These are phyloP conservation scores for Hemileccinum hortonii DNA, from an alignment of 1,284 basidiomycete genomes.

Conservation along the genomic window DNA sequence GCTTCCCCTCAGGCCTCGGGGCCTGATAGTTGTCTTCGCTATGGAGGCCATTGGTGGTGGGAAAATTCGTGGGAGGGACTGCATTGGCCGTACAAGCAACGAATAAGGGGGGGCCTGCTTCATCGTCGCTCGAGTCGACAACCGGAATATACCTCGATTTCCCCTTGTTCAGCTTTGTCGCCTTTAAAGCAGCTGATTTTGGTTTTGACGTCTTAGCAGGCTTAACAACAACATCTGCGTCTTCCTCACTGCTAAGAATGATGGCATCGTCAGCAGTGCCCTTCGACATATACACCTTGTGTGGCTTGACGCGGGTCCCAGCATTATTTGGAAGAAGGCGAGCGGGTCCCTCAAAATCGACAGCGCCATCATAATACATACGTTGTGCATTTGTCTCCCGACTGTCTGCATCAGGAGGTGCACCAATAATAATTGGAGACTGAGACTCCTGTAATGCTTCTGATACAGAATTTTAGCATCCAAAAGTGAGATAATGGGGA, in stretches of 20 bases:
- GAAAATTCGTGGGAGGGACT: not conserved
- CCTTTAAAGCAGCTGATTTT: not conserved
- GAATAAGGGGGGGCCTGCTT: not conserved
- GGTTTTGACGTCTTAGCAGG: not conserved
- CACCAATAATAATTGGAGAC: conserved; percentile 1
- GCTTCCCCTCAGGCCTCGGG: not conserved
- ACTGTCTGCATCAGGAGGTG: not conserved
- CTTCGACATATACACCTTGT: not conserved
- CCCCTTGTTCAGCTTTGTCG: not conserved
- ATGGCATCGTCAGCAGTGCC: not conserved
- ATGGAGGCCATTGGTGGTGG: not conserved
- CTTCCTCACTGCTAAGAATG: conserved; percentile 1
- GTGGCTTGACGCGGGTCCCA: not conserved
- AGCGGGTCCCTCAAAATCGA: not conserved
- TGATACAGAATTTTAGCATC: not conserved
- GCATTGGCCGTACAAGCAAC: not conserved
- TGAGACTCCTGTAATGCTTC: not conserved
- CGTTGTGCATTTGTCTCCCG: not conserved
- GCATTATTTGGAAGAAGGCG: not conserved
- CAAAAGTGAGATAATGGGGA: not conserved
- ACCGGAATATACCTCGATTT: not conserved
- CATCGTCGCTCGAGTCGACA: not conserved
- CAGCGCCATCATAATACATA: not conserved
- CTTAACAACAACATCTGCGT: not conserved
- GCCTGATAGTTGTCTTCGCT: not conserved